Evolutionary conservation across 495 filamentous ascomycete genomes (phyloP).

Genomic region (Trichoderma orchidacearum): DNA sequence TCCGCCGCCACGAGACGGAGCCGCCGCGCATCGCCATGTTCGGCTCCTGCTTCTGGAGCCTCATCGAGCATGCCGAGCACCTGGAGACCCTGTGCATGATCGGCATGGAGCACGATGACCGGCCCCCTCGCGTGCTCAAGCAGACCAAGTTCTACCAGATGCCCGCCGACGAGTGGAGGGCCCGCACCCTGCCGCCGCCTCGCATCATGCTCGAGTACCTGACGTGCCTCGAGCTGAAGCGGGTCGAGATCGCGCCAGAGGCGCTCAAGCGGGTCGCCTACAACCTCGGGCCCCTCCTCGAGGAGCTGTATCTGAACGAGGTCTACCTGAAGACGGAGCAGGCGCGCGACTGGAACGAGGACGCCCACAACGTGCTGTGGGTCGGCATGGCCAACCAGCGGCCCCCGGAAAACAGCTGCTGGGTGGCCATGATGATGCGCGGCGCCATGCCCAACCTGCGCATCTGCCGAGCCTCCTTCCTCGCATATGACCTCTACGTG

Average conservation of each 20-base stretch:
- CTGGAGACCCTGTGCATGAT: constrained; percentile 12
- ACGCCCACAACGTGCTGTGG: constrained; percentile 10
- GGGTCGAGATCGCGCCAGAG: constrained; percentile 9
- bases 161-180: constrained; percentile 9
- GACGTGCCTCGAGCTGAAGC: constrained; percentile 11
- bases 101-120: constrained; percentile 9
- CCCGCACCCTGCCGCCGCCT: constrained; percentile 8
- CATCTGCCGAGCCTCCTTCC: constrained; percentile 11
- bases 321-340: constrained; percentile 13
- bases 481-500: constrained; percentile 10
- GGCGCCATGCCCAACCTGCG: constrained; percentile 5
- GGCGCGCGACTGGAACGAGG: constrained; percentile 1
- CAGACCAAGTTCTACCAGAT: constrained; percentile 5
- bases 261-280: constrained; percentile 3
- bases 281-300: constrained; percentile 7
- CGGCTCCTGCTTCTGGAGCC: constrained; percentile 11
- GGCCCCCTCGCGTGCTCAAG: constrained; percentile 2
- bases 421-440: constrained; percentile 12
- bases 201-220: constrained; percentile 7
- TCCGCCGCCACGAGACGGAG: constrained; percentile 9
- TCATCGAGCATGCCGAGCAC: constrained; percentile 10
- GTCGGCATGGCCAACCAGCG: constrained; percentile 11
- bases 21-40: constrained; percentile 5
- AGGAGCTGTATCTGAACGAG: constrained; percentile 12
- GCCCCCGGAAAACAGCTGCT: constrained; percentile 6